Evolutionary conservation across 73 alveolate species (phyloP).

Genomic region (Tetrahymena elliotti): DNA sequence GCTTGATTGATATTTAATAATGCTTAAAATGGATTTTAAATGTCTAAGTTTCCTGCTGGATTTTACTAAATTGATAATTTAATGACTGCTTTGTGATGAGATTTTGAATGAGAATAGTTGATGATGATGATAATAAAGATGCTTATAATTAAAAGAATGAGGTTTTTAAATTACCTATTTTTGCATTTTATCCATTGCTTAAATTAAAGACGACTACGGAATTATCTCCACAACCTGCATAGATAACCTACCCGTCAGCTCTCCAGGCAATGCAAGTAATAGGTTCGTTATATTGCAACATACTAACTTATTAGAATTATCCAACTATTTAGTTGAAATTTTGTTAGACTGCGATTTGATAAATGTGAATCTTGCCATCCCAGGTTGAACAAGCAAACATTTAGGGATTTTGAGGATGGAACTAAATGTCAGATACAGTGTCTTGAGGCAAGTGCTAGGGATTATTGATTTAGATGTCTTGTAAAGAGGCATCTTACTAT

Average conservation of each 20-base stretch:
- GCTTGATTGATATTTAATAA: too few relatives aligned
- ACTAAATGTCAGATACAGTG: background rate
- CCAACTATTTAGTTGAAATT: slow-evolving; percentile 8
- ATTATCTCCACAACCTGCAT: slow-evolving; percentile 23
- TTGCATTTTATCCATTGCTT: background rate
- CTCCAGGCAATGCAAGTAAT: slow-evolving; percentile 15
- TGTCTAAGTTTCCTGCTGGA: too few relatives aligned
- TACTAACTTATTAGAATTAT: slow-evolving; percentile 1
- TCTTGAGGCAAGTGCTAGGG: background rate
- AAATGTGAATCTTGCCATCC: slow-evolving; percentile 29
- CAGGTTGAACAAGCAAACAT: slow-evolving; percentile 14
- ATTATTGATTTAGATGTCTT: background rate
- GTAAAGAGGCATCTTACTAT: background rate
- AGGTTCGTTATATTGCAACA: background rate
- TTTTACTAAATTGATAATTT: too few relatives aligned
- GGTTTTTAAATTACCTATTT: background rate
- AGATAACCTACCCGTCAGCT: background rate
- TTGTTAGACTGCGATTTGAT: slow-evolving; percentile 1
- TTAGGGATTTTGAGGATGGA: background rate
- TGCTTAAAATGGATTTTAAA: too few relatives aligned
- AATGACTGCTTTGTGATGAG: too few relatives aligned
- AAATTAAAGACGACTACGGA: slow-evolving; percentile 9
- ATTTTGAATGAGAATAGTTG: too few relatives aligned
- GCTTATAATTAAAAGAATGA: slow-evolving; percentile 2
- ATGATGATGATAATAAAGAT: background rate